These are phyloP conservation scores for Plasmopara halstedii DNA, from an alignment of 352 stramenopile species.

Conservation along the genomic window DNA sequence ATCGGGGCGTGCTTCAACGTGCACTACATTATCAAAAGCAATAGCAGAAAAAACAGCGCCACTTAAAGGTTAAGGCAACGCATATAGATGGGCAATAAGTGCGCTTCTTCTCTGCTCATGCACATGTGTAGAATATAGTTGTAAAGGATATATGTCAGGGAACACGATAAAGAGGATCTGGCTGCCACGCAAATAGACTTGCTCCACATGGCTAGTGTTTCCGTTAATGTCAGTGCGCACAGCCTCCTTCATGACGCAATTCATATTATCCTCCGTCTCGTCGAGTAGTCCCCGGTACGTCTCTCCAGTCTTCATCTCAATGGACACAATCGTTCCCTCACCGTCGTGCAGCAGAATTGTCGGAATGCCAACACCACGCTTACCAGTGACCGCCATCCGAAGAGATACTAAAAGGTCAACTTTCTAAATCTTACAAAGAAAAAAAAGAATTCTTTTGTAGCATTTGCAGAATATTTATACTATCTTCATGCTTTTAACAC, in stretches of 20 bases:
- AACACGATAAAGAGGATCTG: slow-evolving; percentile 87
- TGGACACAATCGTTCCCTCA: slow-evolving; percentile 83
- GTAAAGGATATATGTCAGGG: slow-evolving; percentile 83
- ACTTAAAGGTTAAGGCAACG: slow-evolving; percentile 19
- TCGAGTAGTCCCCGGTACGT: slow-evolving; percentile 79
- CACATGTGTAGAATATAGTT: slow-evolving; percentile 4
- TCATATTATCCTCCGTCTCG: slow-evolving; percentile 89
- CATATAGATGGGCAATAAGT: neutral
- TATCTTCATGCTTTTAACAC: slow-evolving; percentile 32
- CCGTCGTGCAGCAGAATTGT: slow-evolving; percentile 83
- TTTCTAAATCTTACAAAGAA: too few relatives aligned
- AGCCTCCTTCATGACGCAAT: slow-evolving; percentile 85
- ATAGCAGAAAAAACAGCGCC: slow-evolving; percentile 20
- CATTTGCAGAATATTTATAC: too few relatives aligned
- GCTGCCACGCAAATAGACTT: slow-evolving; percentile 77
- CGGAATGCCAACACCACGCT: slow-evolving; percentile 77
- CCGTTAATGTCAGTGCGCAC: slow-evolving; percentile 75
- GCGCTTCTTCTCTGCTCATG: neutral
- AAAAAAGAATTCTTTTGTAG: too few relatives aligned
- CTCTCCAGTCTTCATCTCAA: slow-evolving; percentile 83
- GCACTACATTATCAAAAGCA: slow-evolving; percentile 12
- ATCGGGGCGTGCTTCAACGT: slow-evolving; percentile 85
- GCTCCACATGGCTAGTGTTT: slow-evolving; percentile 73
- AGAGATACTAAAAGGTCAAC: neutral
- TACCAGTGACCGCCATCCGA: slow-evolving; percentile 75